Conservation (phyloP, 2,329 filamentous ascomycete species). For the Didymella glomerata region DNA sequence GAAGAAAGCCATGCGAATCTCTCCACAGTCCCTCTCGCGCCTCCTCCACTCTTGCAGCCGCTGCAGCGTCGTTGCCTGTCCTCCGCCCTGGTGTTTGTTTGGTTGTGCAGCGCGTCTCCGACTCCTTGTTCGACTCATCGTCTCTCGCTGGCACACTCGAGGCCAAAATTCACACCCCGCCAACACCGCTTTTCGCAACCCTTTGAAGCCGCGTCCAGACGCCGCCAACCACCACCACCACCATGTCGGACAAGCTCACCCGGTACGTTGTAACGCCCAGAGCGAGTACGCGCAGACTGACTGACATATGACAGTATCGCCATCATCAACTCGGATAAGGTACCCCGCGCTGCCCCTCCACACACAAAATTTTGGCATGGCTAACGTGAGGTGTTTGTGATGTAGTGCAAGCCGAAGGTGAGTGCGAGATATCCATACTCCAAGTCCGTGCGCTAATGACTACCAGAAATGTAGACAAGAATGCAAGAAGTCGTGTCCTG, state of each 20-base stretch:
- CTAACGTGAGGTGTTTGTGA: slow-evolving; percentile 54
- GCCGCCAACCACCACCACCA: slow-evolving; percentile 33
- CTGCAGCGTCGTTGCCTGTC: slow-evolving; percentile 15
- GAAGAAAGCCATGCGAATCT: slow-evolving; percentile 17
- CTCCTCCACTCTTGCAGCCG: slow-evolving; percentile 18
- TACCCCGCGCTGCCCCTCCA: slow-evolving; percentile 60
- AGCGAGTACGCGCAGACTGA: background rate
- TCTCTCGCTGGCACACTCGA: slow-evolving; percentile 26
- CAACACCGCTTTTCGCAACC: slow-evolving; percentile 25
- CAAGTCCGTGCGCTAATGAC: slow-evolving; percentile 28
- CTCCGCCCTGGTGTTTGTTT: slow-evolving; percentile 12
- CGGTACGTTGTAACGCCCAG: slow-evolving; percentile 68
- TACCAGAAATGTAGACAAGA: slow-evolving; percentile 96
- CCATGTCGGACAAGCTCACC: slow-evolving; percentile 92
- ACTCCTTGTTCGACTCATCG: slow-evolving; percentile 6
- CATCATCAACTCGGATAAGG: slow-evolving; percentile 99
- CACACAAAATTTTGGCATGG: slow-evolving; percentile 40
- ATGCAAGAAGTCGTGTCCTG: slow-evolving; percentile 98
- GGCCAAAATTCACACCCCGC: slow-evolving; percentile 31
- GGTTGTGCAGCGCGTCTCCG: slow-evolving; percentile 8
- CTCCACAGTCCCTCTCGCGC: slow-evolving; percentile 20
- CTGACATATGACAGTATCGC: slow-evolving; percentile 72
- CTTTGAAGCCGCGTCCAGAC: slow-evolving; percentile 20
- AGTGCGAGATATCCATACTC: slow-evolving; percentile 38
- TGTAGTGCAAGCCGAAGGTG: slow-evolving; percentile 88